A percentile compares a stretch with the other conserved stretches of the same genome.
phyloP scores from a whole-genome alignment of 441 rosid genomes.

The Populus tomentosa region DNA sequence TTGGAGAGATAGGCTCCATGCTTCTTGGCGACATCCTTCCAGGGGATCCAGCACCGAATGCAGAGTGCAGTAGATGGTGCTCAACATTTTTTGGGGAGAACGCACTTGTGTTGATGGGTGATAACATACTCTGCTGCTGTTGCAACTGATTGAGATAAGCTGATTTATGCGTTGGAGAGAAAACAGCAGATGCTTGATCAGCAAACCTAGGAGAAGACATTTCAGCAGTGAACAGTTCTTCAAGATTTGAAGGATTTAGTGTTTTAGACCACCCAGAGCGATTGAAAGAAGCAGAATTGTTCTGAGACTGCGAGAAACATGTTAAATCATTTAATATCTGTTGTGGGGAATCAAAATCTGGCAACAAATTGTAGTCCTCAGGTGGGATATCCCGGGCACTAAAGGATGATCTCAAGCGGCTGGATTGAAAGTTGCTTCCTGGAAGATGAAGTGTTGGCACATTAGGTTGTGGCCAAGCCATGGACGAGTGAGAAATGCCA shows the following conservation, averaged over 20 bases:
- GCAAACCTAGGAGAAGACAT: slow-evolving; percentile 36
- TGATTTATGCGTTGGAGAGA: slow-evolving; percentile 50
- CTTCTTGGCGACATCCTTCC: slow-evolving; percentile 57
- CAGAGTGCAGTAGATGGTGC: slow-evolving; percentile 36
- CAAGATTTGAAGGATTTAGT: slow-evolving; percentile 52
- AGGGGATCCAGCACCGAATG: slow-evolving; percentile 39
- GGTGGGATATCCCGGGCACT: slow-evolving; percentile 48
- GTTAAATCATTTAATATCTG: slow-evolving; percentile 40
- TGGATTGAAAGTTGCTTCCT: slow-evolving; percentile 45
- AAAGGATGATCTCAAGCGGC: slow-evolving; percentile 55
- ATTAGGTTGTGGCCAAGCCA: slow-evolving; percentile 50
- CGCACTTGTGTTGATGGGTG: slow-evolving; percentile 42
- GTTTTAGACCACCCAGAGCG: slow-evolving; percentile 34
- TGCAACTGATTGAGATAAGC: slow-evolving; percentile 37
- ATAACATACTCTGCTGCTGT: slow-evolving; percentile 43
- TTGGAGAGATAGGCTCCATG: slow-evolving; percentile 46
- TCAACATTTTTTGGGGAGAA: slow-evolving; percentile 43
- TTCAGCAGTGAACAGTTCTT: slow-evolving; percentile 51
- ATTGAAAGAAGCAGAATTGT: slow-evolving; percentile 23
- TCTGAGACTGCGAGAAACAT: slow-evolving; percentile 29
- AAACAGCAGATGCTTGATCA: slow-evolving; percentile 36
- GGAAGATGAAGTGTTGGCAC: slow-evolving; percentile 53
- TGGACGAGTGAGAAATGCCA: slow-evolving; percentile 29
- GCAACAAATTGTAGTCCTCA: slow-evolving; percentile 27
- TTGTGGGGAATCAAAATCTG: slow-evolving; percentile 43